Percentiles rank a stretch among this genome's conserved stretches.
Evolutionary conservation across 177 flowering plant species (phyloP).

Genomic region (Telopea speciosissima): DNA sequence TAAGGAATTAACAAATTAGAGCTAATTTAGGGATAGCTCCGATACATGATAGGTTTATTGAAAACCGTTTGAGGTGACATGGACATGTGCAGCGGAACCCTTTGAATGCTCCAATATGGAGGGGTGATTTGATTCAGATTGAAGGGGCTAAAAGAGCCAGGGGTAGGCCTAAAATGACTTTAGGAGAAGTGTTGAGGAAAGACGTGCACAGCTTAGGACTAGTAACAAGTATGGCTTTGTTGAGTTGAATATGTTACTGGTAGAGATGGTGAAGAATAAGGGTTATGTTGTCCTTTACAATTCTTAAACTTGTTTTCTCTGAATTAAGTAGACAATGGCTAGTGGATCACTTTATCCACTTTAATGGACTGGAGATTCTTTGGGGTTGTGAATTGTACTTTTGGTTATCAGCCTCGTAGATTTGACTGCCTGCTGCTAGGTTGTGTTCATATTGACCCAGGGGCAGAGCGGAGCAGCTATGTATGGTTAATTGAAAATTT

Average conservation of each 20-base stretch:
- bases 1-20: background rate
- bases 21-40: too few species aligned
- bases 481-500: background rate
- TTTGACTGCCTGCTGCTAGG: background rate
- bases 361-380: background rate
- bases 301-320: too few species aligned
- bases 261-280: background rate
- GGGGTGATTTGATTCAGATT: too few species aligned
- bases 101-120: too few species aligned
- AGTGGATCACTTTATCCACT: background rate
- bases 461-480: background rate
- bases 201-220: too few species aligned
- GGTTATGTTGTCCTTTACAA: background rate
- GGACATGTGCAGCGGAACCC: too few species aligned
- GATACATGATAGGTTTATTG: too few species aligned
- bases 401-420: background rate
- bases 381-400: background rate
- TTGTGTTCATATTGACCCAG: background rate
- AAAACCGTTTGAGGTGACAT: too few species aligned
- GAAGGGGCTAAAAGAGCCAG: too few species aligned
- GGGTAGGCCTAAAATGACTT: too few species aligned
- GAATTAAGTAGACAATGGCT: background rate
- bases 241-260: background rate
- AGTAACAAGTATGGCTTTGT: too few species aligned
- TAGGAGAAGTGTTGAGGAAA: too few species aligned